phyloP scores from a whole-genome alignment of 352 stramenopile species.

The Hyaloperonospora arabidopsidis region DNA sequence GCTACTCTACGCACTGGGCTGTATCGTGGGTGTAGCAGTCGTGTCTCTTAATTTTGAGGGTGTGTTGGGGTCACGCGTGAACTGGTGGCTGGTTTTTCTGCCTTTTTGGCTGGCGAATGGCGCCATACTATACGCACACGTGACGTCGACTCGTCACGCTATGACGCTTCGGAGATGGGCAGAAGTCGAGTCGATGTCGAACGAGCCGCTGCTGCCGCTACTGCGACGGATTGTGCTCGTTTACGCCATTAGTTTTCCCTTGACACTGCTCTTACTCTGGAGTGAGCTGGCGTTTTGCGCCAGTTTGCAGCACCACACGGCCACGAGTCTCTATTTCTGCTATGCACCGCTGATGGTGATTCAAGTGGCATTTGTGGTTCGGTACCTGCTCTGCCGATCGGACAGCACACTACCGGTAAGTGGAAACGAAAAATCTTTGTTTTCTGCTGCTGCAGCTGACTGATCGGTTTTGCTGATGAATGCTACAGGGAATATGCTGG shows the following conservation, averaged over 20 bases:
- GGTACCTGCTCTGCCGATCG: constrained; percentile 73
- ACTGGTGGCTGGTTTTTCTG: constrained; percentile 77
- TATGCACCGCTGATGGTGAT: constrained; percentile 77
- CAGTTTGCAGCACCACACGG: constrained; percentile 40
- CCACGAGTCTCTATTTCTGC: constrained; percentile 70
- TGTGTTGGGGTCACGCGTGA: constrained; percentile 44
- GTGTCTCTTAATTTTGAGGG: constrained; percentile 76
- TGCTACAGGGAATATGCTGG: constrained; percentile 59
- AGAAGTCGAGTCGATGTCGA: constrained; percentile 73
- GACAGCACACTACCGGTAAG: constrained; percentile 67
- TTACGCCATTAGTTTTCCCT: constrained; percentile 64
- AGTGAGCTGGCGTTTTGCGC: constrained; percentile 78
- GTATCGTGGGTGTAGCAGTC: constrained; percentile 55
- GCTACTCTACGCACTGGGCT: constrained; percentile 70
- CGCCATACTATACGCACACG: constrained; percentile 49
- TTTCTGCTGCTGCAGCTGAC: constrained; percentile 2
- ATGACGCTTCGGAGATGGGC: constrained; percentile 66
- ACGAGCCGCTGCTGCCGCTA: constrained; percentile 71
- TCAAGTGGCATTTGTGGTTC: constrained; percentile 69
- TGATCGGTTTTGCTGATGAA: not conserved
- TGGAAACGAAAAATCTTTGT: constrained; percentile 12
- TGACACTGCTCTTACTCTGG: constrained; percentile 69
- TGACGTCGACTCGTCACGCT: constrained; percentile 52
- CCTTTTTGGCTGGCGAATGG: constrained; percentile 78
- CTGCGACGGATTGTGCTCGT: constrained; percentile 66